Evolutionary conservation across 164 flowering plant species (phyloP).

Genomic region (Cinnamomum micranthum): DNA sequence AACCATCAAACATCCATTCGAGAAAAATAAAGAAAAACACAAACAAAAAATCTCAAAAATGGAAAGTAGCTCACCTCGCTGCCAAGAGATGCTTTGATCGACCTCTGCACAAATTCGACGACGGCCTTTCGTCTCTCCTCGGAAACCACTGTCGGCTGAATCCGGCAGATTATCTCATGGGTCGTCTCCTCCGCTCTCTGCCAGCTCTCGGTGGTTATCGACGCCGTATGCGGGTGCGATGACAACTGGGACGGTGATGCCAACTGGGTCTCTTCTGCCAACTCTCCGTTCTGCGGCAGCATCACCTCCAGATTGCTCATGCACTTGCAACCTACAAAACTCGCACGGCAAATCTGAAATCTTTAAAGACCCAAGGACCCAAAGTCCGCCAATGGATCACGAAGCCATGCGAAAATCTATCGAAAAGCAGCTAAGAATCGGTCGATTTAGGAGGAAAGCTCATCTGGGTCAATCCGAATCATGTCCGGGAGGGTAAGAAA

Average conservation of each 20-base stretch:
- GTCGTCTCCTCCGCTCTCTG: slow-evolving; percentile 28
- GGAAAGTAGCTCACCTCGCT: slow-evolving; percentile 46
- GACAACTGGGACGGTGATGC: slow-evolving; percentile 4
- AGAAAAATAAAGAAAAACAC: neutral
- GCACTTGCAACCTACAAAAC: slow-evolving; percentile 15
- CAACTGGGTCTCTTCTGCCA: slow-evolving; percentile 13
- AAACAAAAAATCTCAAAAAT: neutral
- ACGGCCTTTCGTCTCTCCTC: slow-evolving; percentile 62
- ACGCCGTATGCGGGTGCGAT: slow-evolving; percentile 18
- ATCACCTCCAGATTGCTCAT: slow-evolving; percentile 34
- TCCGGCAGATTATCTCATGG: slow-evolving; percentile 19
- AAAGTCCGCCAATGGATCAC: neutral
- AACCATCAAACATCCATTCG: neutral
- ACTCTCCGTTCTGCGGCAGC: slow-evolving; percentile 18
- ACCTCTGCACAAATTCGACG: slow-evolving; percentile 60
- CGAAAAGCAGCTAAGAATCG: neutral
- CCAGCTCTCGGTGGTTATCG: slow-evolving; percentile 29
- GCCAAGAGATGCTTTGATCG: slow-evolving; percentile 41
- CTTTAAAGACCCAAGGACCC: neutral
- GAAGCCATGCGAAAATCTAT: neutral
- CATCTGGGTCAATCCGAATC: neutral
- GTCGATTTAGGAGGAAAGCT: neutral
- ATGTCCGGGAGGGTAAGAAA: neutral
- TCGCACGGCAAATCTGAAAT: neutral
- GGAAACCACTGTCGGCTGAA: slow-evolving; percentile 29